Percentiles rank a stretch among this genome's conserved stretches.
Conservation (phyloP, 805 yeast species). For the Zygosaccharomyces lentus region DNA sequence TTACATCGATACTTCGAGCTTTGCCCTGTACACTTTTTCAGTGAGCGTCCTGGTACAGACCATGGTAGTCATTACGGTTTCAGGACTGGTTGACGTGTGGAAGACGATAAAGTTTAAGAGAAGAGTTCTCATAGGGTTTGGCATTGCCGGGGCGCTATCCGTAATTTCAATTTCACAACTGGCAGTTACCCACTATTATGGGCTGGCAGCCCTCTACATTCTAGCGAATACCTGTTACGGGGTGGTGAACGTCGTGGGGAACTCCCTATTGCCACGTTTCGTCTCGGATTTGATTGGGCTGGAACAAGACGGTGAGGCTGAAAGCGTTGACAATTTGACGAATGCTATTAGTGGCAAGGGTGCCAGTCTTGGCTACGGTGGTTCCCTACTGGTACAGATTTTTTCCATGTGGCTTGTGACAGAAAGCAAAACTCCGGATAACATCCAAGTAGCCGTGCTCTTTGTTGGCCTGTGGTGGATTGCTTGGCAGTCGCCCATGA, state of each 20-base stretch:
- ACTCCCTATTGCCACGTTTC: conserved; percentile 62
- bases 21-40: conserved; percentile 71
- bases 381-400: conserved; percentile 66
- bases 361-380: conserved; percentile 63
- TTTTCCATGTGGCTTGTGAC: conserved; percentile 49
- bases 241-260: conserved; percentile 75
- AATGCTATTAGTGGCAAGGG: conserved; percentile 62
- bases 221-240: conserved; percentile 69
- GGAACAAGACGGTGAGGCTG: conserved; percentile 11
- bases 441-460: conserved; percentile 53
- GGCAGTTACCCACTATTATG: conserved; percentile 28
- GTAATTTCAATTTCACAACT: conserved; percentile 45
- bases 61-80: conserved; percentile 61
- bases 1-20: conserved; percentile 67
- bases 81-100: conserved; percentile 66
- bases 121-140: conserved; percentile 50
- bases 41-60: conserved; percentile 70
- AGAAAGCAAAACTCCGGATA: conserved; percentile 32
- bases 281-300: conserved; percentile 41
- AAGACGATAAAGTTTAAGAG: conserved; percentile 47
- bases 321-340: conserved; percentile 38
- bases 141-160: conserved; percentile 52
- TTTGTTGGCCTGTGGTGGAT: conserved; percentile 78
- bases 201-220: conserved; percentile 48
- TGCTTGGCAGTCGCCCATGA: conserved; percentile 60